Evolutionary conservation across 257 asterid species (phyloP), one percentile per base, ranked within the genome.

Genomic region (Nicotiana tomentosiformis): DNA sequence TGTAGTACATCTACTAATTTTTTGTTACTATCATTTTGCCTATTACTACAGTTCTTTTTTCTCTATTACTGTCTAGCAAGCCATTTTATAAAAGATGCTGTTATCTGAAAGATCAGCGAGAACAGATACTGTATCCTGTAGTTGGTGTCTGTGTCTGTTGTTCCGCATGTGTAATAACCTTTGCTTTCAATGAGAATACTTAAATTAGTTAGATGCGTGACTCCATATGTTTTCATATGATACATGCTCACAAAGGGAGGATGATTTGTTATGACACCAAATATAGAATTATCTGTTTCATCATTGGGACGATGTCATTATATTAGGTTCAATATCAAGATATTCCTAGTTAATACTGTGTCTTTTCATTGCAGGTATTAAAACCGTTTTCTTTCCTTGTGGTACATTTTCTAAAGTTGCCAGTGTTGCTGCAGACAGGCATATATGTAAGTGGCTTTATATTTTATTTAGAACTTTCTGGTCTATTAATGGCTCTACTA

Each of bases 381-480:
- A 93, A 82, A 94, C 98, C 77, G 29, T 82, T 83, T 66, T 91
- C 83, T 94, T 88, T 76, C 98, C 98, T 39, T 94, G 98, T 86
- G 95, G 96, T 84, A 89, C 98, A 61, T 81, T 94, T 83, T 94
- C 98, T 46, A 90, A 89, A 86, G 85, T 94, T 86, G 97, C 98
- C 81, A 87, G 97, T 3, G 96, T 85, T 78, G 93, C 97, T 35
- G 86, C 78, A 20, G 85, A 91, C 85, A 88, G 93, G 88, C 91
- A 90, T 82, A 83, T 93, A 78, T 92, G 98, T 94, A 88, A 93
- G 98, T 91, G 79, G 61, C 84, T 84, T 68, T n/a, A 32, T 46
- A 26, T 81, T 57, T 16, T 33, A 58, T 67, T 61, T 53, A n/a
- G 23, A 64, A 81, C 5, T 1, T 81, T 81, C 49, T 79, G 62